A percentile compares a stretch with the other conserved stretches of the same genome.
phyloP scores from a whole-genome alignment of 2,329 filamentous ascomycete genomes.

The Fusarium brachygibbosum region DNA sequence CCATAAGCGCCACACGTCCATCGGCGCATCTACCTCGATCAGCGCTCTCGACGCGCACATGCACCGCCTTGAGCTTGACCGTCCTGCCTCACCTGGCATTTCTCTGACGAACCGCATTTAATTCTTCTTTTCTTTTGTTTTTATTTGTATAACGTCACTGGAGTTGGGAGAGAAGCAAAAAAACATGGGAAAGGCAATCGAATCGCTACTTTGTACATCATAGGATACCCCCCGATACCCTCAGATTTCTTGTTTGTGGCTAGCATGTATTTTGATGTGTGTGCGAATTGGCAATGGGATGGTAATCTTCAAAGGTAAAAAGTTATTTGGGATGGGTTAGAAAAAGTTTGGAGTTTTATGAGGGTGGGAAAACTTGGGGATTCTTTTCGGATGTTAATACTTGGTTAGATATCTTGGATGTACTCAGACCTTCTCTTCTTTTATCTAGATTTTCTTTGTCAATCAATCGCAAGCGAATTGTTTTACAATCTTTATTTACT shows the following conservation, averaged over 20 bases:
- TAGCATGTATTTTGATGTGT: conserved; percentile 38
- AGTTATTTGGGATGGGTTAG: conserved; percentile 8
- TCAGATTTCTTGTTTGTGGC: conserved; percentile 23
- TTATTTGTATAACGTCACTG: not conserved
- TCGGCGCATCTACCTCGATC: conserved; percentile 39
- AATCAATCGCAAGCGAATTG: conserved; percentile 16
- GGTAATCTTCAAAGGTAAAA: conserved; percentile 2
- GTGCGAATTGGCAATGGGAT: conserved; percentile 15
- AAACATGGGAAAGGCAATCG: conserved; percentile 6
- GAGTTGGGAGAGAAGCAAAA: conserved; percentile 12
- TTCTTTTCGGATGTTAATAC: conserved; percentile 5
- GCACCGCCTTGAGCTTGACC: conserved; percentile 49
- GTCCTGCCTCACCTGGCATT: conserved; percentile 48
- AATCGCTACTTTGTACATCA: conserved; percentile 37
- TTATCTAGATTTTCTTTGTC: conserved; percentile 26
- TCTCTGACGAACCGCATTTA: conserved; percentile 48
- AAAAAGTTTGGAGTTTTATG: conserved; percentile 17
- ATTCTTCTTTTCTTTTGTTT: not conserved
- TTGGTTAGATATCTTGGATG: not conserved
- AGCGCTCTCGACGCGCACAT: conserved; percentile 45
- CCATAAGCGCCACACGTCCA: conserved; percentile 46
- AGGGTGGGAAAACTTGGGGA: conserved; percentile 2
- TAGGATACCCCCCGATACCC: conserved; percentile 34
- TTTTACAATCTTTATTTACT: fast-evolving
- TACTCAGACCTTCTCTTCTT: conserved; percentile 21